Base-by-base conservation (phyloP, 352 stramenopile species). In the Pythium vanterpoolii region DNA sequence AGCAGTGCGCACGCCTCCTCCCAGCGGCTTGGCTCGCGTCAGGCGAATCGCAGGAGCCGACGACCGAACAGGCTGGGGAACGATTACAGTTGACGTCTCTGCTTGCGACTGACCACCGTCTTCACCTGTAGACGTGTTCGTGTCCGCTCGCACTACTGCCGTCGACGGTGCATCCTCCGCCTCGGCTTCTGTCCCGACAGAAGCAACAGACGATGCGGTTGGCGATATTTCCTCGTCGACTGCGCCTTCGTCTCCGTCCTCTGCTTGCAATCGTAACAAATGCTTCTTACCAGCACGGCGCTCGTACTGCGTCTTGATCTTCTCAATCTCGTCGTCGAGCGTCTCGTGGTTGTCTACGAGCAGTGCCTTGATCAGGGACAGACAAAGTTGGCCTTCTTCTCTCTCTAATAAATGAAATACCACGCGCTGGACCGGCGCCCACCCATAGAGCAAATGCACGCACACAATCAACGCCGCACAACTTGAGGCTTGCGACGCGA, bases 241-340 rank as follows among this genome's bases (percentile, higher is more conserved):
- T 24, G n/a, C 23, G 34, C 45, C 57, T 24, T 72, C 61, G 9
- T 64, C 62, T 7, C 64, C 51, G 3, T 60, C 53, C 3, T 76
- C 68, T 13, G n/a, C 52, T 56, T 64, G 38, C 14, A 85, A 54
- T 14, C 71, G 76, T 18, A 76, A 61, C 18, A 89, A 40, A 34
- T 81, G 79, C 8, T 67, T 78, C 67, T 90, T 91, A 8, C 66
- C 71, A 10, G 78, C 76, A 2, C 80, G 77, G 7, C 82, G 71
- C 40, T 87, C 80, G 42, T 94, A 92, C 51, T 94, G 80, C n/a
- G 75, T 68, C 40, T 86, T 83, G 55, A 94, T 92, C 31, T 76
- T 80, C 18, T 66, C 62, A 8, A 94, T 88, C 50, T 94, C 84
- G 8, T 89, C 68, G 43, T 91, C 80, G 23, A 94, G 45, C 21